Conservation (phyloP, 805 yeast species). For the Barnettozyma botsteinii region DNA sequence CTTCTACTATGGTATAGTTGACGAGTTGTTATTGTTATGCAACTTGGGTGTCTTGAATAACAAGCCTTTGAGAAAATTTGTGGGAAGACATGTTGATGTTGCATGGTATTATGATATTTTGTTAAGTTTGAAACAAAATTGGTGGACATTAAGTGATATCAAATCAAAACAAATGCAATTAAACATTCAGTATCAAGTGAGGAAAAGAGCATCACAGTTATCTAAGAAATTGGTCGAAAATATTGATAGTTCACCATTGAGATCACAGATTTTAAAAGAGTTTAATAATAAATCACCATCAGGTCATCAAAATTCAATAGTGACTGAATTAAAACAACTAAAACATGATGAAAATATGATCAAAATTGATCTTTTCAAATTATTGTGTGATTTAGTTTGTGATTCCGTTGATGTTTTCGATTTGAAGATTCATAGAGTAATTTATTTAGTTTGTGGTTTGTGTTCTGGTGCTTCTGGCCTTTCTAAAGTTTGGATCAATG, state of each 20-base stretch:
- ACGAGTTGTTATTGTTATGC: conserved; percentile 54
- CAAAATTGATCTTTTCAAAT: conserved; percentile 36
- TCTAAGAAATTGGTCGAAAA: conserved; percentile 33
- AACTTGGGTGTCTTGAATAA: conserved; percentile 45
- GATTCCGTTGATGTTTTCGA: conserved; percentile 43
- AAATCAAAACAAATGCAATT: conserved; percentile 46
- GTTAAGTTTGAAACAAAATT: conserved; percentile 48
- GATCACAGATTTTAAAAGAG: conserved; percentile 28
- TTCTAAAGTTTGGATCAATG: conserved; percentile 22
- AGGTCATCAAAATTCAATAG: conserved; percentile 7
- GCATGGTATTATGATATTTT: conserved; percentile 69
- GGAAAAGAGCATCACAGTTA: conserved; percentile 42
- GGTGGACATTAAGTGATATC: conserved; percentile 36
- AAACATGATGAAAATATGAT: conserved; percentile 32
- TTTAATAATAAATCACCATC: conserved; percentile 20
- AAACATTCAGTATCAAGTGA: conserved; percentile 56
- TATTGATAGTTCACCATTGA: conserved; percentile 24
- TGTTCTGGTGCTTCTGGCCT: conserved; percentile 22
- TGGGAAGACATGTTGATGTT: conserved; percentile 51
- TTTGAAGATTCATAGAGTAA: conserved; percentile 24
- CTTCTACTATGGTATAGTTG: conserved; percentile 59
- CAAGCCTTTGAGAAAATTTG: conserved; percentile 32
- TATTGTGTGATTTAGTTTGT: conserved; percentile 41
- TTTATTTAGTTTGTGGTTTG: conserved; percentile 20
- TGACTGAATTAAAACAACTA: conserved; percentile 28